Evolutionary conservation across 352 stramenopile species (phyloP).

Genomic region (Pythium insidiosum): DNA sequence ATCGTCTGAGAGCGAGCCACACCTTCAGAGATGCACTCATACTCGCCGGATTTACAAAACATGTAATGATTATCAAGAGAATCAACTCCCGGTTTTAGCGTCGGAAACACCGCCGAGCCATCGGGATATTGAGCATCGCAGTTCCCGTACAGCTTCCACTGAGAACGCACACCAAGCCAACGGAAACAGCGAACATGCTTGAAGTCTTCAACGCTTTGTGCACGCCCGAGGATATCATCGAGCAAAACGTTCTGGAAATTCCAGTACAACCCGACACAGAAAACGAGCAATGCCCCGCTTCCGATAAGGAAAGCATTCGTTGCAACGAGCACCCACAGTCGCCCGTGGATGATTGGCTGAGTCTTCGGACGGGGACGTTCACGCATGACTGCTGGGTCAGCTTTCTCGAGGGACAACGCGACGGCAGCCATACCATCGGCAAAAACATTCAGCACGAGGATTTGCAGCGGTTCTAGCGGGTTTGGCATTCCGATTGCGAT

Average conservation of each 20-base stretch:
- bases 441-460: conserved; percentile 95
- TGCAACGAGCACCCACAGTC: conserved; percentile 21
- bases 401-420: conserved; percentile 24
- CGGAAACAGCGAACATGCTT: conserved; percentile 16
- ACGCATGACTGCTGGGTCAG: conserved; percentile 17
- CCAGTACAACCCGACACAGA: conserved; percentile 23
- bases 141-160: conserved; percentile 22
- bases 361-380: conserved; percentile 16
- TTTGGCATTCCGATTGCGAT: conserved; percentile 31
- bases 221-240: conserved; percentile 18
- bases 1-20: conserved; percentile 33
- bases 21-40: conserved; percentile 31
- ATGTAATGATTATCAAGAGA: conserved; percentile 12
- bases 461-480: conserved; percentile 90
- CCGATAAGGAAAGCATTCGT: conserved; percentile 24
- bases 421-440: conserved; percentile 74
- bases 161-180: conserved; percentile 12
- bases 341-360: conserved; percentile 26
- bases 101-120: conserved; percentile 13
- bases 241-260: conserved; percentile 24
- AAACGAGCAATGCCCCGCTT: conserved; percentile 17
- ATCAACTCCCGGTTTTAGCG: not conserved
- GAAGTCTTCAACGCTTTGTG: conserved; percentile 14
- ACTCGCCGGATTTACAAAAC: conserved; percentile 17
- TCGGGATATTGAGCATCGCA: conserved; percentile 16